Evolutionary conservation across 208 protist genomes (phyloP), one percentile per base, ranked within the genome.

Genomic region (Trypanosoma theileri): DNA sequence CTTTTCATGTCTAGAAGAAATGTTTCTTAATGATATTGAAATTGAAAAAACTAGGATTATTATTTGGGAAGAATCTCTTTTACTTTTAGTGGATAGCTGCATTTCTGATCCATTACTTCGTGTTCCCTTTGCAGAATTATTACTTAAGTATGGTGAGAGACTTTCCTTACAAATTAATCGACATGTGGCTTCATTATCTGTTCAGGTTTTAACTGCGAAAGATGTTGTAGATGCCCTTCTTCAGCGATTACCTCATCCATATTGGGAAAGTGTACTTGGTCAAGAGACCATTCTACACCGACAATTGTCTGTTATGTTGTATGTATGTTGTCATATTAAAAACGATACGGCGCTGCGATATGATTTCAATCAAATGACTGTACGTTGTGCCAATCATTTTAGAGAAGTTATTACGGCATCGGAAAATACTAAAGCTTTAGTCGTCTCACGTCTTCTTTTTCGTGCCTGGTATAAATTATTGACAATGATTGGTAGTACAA

Each of bases 201-300:
- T 92, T 56, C 89, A 95, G 62, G 85, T 95, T 26, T 74, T 90
- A 24, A 89, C 82, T 4, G 84, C 84, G 63, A 75, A 77, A 9
- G 71, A 82, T 31, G 80, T 85, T 8, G 66, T 92, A 28, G 66
- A 71, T 24, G 24, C 56, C 40, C 72, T 92, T 11, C 50, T 84
- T 13, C 42, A 60, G 14, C 57, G 57, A 14, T 17, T 4, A n/a
- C 52, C 74, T 51, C 62, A 87, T 58, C 76, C 69, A 19, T 72
- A 76, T 61, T 70, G 67, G 54, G 68, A 74, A 21, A 52, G 55
- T 50, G 19, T 75, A 12, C 12, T 75, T 42, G 59, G 71, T 1
- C 51, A 40, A 9, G 77, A 88, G 73, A 90, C 79, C 6, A 74
- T 89, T 17, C 31, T 87, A 14, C 88, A 94, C 60, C 74, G 85